Percentiles rank a stretch among this genome's conserved stretches.
Evolutionary conservation across 495 filamentous ascomycete genomes (phyloP).

Genomic region (Lepidopterella palustris): DNA sequence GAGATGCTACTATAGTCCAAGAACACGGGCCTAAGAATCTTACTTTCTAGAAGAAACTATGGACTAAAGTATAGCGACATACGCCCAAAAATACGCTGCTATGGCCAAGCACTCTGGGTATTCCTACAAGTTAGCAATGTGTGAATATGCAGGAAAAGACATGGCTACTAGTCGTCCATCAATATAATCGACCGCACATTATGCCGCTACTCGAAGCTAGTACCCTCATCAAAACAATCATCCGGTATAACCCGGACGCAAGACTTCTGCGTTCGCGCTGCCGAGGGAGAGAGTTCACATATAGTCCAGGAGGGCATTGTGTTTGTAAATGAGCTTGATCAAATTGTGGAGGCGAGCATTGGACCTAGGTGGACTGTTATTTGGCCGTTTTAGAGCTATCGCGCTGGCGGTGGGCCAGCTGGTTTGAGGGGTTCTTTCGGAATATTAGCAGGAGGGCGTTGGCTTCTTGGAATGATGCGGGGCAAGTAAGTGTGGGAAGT

Average conservation of each 20-base stretch:
- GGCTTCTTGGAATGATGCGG: conserved; percentile 48
- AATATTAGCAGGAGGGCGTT: conserved; percentile 53
- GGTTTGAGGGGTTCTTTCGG: conserved; percentile 51
- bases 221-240: conserved; percentile 43
- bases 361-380: conserved; percentile 53
- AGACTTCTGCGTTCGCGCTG: conserved; percentile 44
- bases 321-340: conserved; percentile 32
- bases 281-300: conserved; percentile 34
- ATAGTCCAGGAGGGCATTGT: conserved; percentile 30
- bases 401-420: conserved; percentile 51
- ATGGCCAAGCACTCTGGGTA: conserved; percentile 54
- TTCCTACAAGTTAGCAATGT: conserved; percentile 46
- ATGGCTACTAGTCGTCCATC: conserved; percentile 52
- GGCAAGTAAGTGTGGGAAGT: conserved; percentile 39
- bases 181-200: conserved; percentile 58
- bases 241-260: conserved; percentile 40
- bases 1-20: conserved; percentile 47
- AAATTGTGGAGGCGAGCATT: conserved; percentile 44
- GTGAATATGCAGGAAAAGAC: conserved; percentile 38
- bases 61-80: conserved; percentile 42
- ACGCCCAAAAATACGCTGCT: conserved; percentile 41
- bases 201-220: conserved; percentile 58
- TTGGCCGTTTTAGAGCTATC: conserved; percentile 56
- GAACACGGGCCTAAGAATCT: conserved; percentile 53
- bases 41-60: conserved; percentile 47